Evolutionary conservation across 352 stramenopile genomes (phyloP), one percentile per base, ranked within the genome.

Genomic region (Phytopythium montanum): DNA sequence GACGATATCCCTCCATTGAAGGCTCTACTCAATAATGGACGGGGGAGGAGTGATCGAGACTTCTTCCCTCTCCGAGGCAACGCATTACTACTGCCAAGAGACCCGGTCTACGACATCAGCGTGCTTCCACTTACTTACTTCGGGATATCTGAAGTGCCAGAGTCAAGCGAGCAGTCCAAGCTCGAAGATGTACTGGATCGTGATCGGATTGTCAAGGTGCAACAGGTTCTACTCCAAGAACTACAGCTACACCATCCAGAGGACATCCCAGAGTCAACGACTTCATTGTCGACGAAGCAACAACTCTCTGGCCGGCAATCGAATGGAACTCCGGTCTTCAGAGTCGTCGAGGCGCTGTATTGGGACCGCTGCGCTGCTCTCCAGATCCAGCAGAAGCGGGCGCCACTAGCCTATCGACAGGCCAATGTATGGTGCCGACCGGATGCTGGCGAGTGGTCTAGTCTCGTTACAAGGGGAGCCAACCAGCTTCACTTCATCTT

Each of bases 311-410:
- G 18, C 31, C 70, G 31, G 4, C 61, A 48, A 13, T 49, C 12
- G 5, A 61, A 56, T 29, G 28, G 54, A 23, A 0, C 26, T 21
- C 25, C 21, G 5, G 36, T 66, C 39, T 75, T 65, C 54, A 70
- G 81, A 12, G 29, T 85, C 0, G 72, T 94, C 4, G 68, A 90
- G 56, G 74, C 85, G 8, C 56, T 94, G n/a, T 94, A 94, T 51
- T 94, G 85, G 85, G 85, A 94, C 56, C 80, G 82, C 26, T 94
- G 85, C 56, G 80, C 81, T 7, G 85, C 85, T 1, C 46, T 94
- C 0, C 71, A 73, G 16, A 89, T 92, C 41, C 31, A 66, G 34
- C 85, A 94, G 56, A 56, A 74, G 16, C 69, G 85, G 25, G 42
- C 59, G 19, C 60, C 64, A 3, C 52, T 88, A 26, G 74, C 81